Evolutionary conservation across 2,329 filamentous ascomycete species (phyloP), one percentile per base, ranked within the genome.

Genomic region (Nigrograna mackinnonii): DNA sequence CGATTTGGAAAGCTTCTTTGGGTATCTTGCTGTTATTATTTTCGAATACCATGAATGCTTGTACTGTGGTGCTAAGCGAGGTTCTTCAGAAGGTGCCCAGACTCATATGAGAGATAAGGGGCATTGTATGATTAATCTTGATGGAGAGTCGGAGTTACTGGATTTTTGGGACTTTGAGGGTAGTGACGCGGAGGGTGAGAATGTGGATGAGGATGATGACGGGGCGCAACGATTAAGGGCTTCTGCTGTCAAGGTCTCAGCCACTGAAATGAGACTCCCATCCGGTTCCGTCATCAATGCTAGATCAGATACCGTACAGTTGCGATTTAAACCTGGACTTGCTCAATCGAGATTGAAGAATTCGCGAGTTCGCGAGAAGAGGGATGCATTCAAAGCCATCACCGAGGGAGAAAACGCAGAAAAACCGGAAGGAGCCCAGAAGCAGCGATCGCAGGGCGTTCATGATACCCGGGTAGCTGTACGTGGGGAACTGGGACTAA

Each of bases 31-130:
- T 16, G 57, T 49, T 1, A 46, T 55, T 6, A 43, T 68, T 12
- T 41, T 39, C n/a, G 42, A 46, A 21, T 67, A 50, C 36, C 43
- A 67, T 34, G 61, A 68, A 52, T 69, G 66, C 39, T 53, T 69
- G 16, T 68, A 68, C 48, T 69, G 66, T 39, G 62, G 63, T 24
- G 35, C 44, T 9, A 50, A 44, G 26, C 63, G 60, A 40, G 39
- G 35, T 20, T 57, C 58, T 4, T 46, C 53, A 5, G 24, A 40
- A 3, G 47, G 57, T 19, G 49, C 65, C n/a, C 65, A 64, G 50
- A 60, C 43, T 18, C 66, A 69, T 39, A 69, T 69, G 66, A 40
- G 55, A 20, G 65, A 68, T 35, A 69, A 65, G 41, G 54, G 55
- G 5, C 66, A 69, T 37, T 68, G 65, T 44, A 49, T 57, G 33